These are phyloP conservation scores for Macrotyloma uniflorum DNA, from an alignment of 306 rosid genomes.

Conservation along the genomic window DNA sequence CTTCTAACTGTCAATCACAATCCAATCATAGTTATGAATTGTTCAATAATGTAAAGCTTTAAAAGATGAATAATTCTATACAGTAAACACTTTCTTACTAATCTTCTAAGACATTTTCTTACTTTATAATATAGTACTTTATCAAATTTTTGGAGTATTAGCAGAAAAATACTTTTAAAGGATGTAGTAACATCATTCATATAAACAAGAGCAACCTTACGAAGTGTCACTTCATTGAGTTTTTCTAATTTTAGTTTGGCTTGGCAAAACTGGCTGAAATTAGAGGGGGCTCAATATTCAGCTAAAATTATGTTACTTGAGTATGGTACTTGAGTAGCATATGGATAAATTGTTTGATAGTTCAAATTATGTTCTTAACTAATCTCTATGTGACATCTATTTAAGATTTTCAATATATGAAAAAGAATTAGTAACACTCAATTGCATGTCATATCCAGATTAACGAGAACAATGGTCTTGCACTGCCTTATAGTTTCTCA, in stretches of 20 bases:
- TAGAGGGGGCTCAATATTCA: not conserved
- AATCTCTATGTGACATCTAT: not conserved
- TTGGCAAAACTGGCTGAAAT: not conserved
- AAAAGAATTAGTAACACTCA: not conserved
- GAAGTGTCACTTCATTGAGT: not conserved
- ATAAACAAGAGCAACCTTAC: not conserved
- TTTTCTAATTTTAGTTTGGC: not conserved
- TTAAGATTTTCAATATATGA: not conserved
- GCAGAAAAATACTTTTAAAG: not conserved
- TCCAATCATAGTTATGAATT: constrained; percentile 34
- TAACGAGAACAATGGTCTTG: not conserved
- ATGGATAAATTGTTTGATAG: not conserved
- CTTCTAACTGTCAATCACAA: constrained; percentile 72
- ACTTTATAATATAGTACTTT: not conserved
- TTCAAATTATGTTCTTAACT: too few species aligned
- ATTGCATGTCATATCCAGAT: not conserved
- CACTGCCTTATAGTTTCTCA: not conserved
- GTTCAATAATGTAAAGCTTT: constrained; percentile 3
- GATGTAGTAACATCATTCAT: not conserved
- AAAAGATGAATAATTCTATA: not conserved
- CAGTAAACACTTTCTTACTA: not conserved
- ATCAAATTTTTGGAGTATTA: not conserved
- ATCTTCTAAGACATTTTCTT: not conserved
- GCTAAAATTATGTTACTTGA: too few species aligned
- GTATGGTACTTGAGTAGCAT: constrained; percentile 9